phyloP scores from a whole-genome alignment of 768 basidiomycete species.

The Chalciporus piperatus region DNA sequence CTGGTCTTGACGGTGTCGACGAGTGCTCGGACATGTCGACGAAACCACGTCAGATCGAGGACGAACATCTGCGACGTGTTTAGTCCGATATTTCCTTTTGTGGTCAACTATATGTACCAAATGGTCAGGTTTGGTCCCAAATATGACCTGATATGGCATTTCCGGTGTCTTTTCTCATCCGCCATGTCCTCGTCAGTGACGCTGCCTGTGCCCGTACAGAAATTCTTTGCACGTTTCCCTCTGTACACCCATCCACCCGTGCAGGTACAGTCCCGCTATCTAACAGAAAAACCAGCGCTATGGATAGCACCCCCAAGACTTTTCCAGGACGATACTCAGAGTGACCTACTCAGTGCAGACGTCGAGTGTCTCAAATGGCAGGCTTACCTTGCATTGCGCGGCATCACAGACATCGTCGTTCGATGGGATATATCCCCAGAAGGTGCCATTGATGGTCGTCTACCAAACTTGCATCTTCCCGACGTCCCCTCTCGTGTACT shows the following conservation, averaged over 20 bases:
- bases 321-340: slow-evolving; percentile 1
- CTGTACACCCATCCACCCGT: slow-evolving; percentile 50
- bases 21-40: slow-evolving; percentile 40
- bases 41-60: neutral
- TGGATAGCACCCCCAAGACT: slow-evolving; percentile 59
- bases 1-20: slow-evolving; percentile 57
- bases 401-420: slow-evolving; percentile 47
- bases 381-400: slow-evolving; percentile 65
- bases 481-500: slow-evolving; percentile 48
- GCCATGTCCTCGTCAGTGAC: slow-evolving; percentile 17
- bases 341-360: slow-evolving; percentile 59
- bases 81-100: neutral
- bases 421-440: slow-evolving; percentile 69
- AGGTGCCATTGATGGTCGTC: slow-evolving; percentile 63
- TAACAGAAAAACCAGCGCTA: slow-evolving; percentile 44
- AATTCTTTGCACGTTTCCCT: slow-evolving; percentile 60
- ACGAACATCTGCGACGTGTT: neutral
- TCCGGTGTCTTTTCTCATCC: neutral
- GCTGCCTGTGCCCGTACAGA: slow-evolving; percentile 40
- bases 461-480: slow-evolving; percentile 72
- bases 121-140: neutral
- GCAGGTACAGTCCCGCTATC: slow-evolving; percentile 22
- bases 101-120: neutral
- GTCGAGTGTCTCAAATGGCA: slow-evolving; percentile 92
- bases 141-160: neutral